Conservation (phyloP, 1,284 basidiomycete genomes). For the Ganoderma multipileum region DNA sequence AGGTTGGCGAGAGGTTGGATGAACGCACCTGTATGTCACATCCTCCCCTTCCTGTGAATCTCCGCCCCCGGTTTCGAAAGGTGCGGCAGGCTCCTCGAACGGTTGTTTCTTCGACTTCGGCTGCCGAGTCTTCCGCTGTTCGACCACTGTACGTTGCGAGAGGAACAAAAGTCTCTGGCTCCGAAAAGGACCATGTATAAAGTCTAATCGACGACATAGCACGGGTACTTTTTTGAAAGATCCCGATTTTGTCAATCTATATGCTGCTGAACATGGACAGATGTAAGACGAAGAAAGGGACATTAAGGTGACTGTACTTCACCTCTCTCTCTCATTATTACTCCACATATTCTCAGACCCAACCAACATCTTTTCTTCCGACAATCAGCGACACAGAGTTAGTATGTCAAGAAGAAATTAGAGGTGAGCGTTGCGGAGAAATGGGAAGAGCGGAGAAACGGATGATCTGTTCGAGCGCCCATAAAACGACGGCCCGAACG, state of each 20-base stretch:
- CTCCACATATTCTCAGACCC: too few species aligned
- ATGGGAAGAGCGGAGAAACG: background rate
- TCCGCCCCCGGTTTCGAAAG: background rate
- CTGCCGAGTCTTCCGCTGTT: background rate
- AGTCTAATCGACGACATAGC: background rate
- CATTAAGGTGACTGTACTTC: too few species aligned
- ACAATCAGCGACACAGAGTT: too few species aligned
- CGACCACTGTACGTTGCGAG: background rate
- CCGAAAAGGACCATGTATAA: too few species aligned
- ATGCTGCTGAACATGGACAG: too few species aligned
- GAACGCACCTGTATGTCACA: background rate
- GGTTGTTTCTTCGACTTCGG: background rate
- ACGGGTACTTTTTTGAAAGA: background rate
- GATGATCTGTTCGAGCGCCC: conserved; percentile 6
- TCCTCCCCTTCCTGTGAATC: background rate
- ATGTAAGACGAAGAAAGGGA: too few species aligned
- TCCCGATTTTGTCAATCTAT: too few species aligned
- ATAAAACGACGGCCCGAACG: conserved; percentile 1
- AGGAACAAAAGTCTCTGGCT: background rate
- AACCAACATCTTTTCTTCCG: too few species aligned
- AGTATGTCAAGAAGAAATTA: too few species aligned
- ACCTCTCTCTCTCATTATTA: too few species aligned
- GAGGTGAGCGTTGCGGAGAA: background rate
- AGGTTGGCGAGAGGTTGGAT: background rate
- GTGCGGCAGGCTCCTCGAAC: background rate